Percentiles rank a stretch among this genome's conserved stretches.
Evolutionary conservation across 176 grass and related monocot genomes (phyloP).

Genomic region (Musa acuminata): DNA sequence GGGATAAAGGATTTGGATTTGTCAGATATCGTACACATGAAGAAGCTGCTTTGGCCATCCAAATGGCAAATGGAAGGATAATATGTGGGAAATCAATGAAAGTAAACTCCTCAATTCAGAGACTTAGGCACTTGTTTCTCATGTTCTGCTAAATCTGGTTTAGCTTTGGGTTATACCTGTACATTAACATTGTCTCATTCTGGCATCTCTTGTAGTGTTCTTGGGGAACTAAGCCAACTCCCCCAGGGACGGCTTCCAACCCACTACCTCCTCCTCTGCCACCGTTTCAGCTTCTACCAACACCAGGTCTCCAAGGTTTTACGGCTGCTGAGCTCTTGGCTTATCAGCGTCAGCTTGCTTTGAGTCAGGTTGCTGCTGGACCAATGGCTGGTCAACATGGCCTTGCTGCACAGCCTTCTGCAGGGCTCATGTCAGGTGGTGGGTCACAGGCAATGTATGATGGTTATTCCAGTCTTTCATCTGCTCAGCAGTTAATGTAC

Average conservation of each 20-base stretch:
- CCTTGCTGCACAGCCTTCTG: constrained; percentile 51
- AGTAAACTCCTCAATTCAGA: constrained; percentile 27
- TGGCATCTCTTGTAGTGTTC: constrained; percentile 41
- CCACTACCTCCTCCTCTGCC: constrained; percentile 51
- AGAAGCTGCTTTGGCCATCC: constrained; percentile 69
- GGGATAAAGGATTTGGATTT: constrained; percentile 88
- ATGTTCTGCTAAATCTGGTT: neutral
- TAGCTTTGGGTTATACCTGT: neutral
- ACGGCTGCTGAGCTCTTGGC: constrained; percentile 50
- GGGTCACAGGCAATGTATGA: constrained; percentile 59
- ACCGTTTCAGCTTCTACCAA: constrained; percentile 44
- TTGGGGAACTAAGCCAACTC: constrained; percentile 78
- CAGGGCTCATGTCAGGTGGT: constrained; percentile 45
- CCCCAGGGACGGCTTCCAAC: constrained; percentile 55
- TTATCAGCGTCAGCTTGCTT: constrained; percentile 63
- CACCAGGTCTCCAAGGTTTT: constrained; percentile 48
- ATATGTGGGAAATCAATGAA: constrained; percentile 62
- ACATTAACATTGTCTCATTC: neutral
- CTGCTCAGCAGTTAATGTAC: constrained; percentile 69
- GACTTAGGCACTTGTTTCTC: constrained; percentile 1
- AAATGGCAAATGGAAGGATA: constrained; percentile 67
- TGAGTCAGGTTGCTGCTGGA: constrained; percentile 49
- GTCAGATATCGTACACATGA: constrained; percentile 65
- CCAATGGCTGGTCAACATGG: constrained; percentile 56
- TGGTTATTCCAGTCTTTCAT: constrained; percentile 55